Evolutionary conservation across 1,284 basidiomycete genomes (phyloP).

Genomic region (Malassezia japonica): DNA sequence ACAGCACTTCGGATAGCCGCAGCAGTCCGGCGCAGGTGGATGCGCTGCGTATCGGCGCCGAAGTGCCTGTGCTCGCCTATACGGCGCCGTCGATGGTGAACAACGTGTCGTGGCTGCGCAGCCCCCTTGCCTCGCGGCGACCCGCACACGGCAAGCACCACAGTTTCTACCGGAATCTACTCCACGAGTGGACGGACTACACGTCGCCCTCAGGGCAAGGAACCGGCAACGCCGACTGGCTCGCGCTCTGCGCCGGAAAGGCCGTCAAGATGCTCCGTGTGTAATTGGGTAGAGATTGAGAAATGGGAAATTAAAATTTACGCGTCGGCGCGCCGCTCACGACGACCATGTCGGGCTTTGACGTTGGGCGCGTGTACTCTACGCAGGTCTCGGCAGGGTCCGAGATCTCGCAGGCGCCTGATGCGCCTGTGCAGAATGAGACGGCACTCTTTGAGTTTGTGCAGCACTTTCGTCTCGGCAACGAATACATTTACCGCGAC

Average conservation of each 20-base stretch:
- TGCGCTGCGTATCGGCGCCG: constrained; percentile 33
- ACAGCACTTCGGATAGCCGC: constrained; percentile 20
- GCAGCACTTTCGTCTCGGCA: constrained; percentile 43
- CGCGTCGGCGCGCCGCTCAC: background rate
- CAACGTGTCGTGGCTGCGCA: constrained; percentile 44
- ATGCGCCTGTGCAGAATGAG: constrained; percentile 45
- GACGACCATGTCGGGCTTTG: constrained; percentile 45
- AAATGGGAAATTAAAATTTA: background rate
- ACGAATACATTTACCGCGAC: constrained; percentile 58
- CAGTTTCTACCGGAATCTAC: constrained; percentile 27
- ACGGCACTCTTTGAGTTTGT: constrained; percentile 44
- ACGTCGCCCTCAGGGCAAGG: constrained; percentile 11
- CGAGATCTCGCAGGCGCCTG: constrained; percentile 34
- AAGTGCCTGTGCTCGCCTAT: constrained; percentile 42
- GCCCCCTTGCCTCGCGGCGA: constrained; percentile 19
- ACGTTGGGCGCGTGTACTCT: constrained; percentile 40
- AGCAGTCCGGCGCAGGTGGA: constrained; percentile 21
- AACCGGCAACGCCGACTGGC: constrained; percentile 19
- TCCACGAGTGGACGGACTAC: constrained; percentile 47
- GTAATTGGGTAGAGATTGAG: constrained; percentile 3
- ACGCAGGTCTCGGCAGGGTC: constrained; percentile 39
- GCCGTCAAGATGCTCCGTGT: constrained; percentile 22
- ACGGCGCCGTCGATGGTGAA: constrained; percentile 44
- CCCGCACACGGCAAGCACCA: constrained; percentile 21
- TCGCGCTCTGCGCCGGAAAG: constrained; percentile 21